Evolutionary conservation across 2,329 filamentous ascomycete species (phyloP).

Genomic region (Dissoconium aciculare): DNA sequence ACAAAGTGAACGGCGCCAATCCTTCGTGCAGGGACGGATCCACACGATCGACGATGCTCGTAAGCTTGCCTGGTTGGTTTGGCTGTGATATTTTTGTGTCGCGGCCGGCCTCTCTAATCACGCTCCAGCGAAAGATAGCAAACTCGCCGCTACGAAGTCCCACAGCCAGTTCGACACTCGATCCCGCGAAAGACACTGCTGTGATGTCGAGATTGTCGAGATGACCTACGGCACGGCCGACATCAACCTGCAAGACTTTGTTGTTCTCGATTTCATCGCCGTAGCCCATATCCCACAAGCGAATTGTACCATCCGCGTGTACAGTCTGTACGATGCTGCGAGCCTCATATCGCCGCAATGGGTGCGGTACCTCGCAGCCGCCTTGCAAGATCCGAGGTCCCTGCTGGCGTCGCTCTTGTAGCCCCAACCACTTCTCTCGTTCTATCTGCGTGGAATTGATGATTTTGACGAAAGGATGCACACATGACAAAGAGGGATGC

Average conservation of each 20-base stretch:
- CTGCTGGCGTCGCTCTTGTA: constrained; percentile 68
- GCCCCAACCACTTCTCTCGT: constrained; percentile 70
- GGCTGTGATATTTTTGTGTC: constrained; percentile 40
- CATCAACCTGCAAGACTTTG: constrained; percentile 66
- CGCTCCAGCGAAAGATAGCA: constrained; percentile 75
- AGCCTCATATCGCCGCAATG: constrained; percentile 62
- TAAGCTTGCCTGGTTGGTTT: constrained; percentile 40
- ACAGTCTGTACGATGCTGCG: constrained; percentile 75
- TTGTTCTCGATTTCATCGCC: constrained; percentile 87
- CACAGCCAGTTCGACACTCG: constrained; percentile 69
- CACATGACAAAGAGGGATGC: constrained; percentile 71
- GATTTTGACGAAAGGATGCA: constrained; percentile 75
- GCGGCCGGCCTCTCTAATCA: constrained; percentile 56
- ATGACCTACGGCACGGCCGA: constrained; percentile 68
- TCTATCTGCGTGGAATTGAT: constrained; percentile 59
- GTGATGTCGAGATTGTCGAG: constrained; percentile 63
- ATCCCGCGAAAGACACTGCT: constrained; percentile 63
- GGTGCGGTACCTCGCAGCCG: constrained; percentile 55
- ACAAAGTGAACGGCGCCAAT: constrained; percentile 61
- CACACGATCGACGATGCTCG: constrained; percentile 56
- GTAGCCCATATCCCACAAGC: constrained; percentile 84
- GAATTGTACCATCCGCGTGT: constrained; percentile 81
- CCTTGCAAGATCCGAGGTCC: constrained; percentile 67
- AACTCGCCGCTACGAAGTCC: constrained; percentile 75
- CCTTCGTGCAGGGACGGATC: constrained; percentile 66